Conservation (phyloP, 305 asterid species). For the Solanum aculeatissimum region DNA sequence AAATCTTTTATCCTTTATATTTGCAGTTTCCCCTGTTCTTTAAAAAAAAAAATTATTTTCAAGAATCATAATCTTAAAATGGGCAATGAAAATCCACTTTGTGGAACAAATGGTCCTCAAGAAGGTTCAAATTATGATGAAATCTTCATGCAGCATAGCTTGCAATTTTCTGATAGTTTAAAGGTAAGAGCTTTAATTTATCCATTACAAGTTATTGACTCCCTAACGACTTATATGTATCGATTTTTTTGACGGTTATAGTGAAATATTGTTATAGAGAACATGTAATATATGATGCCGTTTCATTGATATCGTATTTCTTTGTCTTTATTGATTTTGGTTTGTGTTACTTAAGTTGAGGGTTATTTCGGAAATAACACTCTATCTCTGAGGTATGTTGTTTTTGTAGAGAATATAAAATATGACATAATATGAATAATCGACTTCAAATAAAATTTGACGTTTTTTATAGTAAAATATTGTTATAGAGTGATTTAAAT, state of each 20-base stretch:
- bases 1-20: neutral
- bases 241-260: neutral
- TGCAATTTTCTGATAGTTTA: conserved; percentile 59
- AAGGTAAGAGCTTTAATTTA: conserved; percentile 28
- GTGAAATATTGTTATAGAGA: neutral
- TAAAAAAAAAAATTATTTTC: no score
- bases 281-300: neutral
- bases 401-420: neutral
- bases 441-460: neutral
- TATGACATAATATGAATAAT: neutral
- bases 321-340: neutral
- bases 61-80: conserved; percentile 5
- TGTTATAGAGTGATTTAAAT: neutral
- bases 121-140: conserved; percentile 53
- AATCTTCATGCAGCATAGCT: conserved; percentile 41
- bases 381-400: neutral
- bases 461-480: neutral
- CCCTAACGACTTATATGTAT: neutral
- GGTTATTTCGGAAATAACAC: neutral
- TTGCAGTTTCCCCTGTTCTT: neutral
- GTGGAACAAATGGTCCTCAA: conserved; percentile 9
- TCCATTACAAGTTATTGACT: neutral
- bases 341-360: neutral
- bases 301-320: neutral
- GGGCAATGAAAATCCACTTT: conserved; percentile 19